phyloP scores from a whole-genome alignment of 495 filamentous ascomycete genomes.

The Cercophora newfieldiana region DNA sequence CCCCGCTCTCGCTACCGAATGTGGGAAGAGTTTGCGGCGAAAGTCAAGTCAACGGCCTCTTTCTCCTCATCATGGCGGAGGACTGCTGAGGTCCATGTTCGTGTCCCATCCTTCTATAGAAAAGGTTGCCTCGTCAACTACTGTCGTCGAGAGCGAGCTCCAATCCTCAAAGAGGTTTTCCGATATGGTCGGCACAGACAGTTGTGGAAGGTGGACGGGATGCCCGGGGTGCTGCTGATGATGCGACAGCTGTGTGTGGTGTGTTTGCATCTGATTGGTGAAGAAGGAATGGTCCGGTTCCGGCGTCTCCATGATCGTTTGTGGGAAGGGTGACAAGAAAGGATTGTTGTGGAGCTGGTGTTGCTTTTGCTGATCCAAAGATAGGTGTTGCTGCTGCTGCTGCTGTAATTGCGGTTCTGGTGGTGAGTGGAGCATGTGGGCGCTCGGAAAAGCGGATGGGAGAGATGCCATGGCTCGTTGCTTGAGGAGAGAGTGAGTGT shows the following conservation, averaged over 20 bases:
- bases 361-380: no score
- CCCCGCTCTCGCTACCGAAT: not conserved
- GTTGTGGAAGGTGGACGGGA: not conserved
- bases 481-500: slow-evolving; percentile 13
- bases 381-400: slow-evolving; percentile 12
- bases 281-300: slow-evolving; percentile 11
- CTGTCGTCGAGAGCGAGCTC: slow-evolving; percentile 30
- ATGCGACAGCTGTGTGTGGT: slow-evolving; percentile 12
- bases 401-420: slow-evolving; percentile 13
- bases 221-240: slow-evolving; percentile 2
- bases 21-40: not conserved
- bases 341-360: slow-evolving; percentile 18
- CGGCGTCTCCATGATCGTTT: slow-evolving; percentile 15
- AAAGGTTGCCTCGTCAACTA: slow-evolving; percentile 28
- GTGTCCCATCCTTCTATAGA: slow-evolving; percentile 24
- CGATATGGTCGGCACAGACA: slow-evolving; percentile 7
- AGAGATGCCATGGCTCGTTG: slow-evolving; percentile 24
- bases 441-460: slow-evolving; percentile 5
- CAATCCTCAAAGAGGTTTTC: slow-evolving; percentile 31
- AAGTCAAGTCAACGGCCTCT: not conserved
- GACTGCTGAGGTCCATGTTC: slow-evolving; percentile 2
- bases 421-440: slow-evolving; percentile 12
- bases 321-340: slow-evolving; percentile 11
- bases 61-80: not conserved
- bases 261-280: slow-evolving; percentile 26